Evolutionary conservation across 2,329 filamentous ascomycete species (phyloP), one percentile per base, ranked within the genome.

Genomic region (Neophaeococcomyces aloes): DNA sequence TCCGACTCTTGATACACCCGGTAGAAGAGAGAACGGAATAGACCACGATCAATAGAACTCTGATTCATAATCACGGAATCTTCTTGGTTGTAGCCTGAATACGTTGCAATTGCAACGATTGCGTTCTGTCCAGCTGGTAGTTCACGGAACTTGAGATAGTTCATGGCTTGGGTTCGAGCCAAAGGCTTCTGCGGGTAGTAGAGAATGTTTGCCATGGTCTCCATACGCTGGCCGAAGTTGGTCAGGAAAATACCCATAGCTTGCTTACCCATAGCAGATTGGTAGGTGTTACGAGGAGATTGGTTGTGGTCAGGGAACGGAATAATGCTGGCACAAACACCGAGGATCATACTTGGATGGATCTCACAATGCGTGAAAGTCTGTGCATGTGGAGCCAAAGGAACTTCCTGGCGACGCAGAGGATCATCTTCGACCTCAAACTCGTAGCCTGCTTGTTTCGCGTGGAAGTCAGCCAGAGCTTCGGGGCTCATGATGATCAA

Each of bases 21-120:
- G 76, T 94, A 98, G 72, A 96, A 98, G 43, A 98, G 68, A 75
- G 87, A 95, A 59, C 93, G 79, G 81, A 98, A 98, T 3, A 98
- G 74, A 50, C 91, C 91, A 59, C 91, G 84, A 64, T 98, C 91
- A 58, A 98, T 96, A 65, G 87, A 94, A 68, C 87, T 95, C 69
- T 98, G 91, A 65, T 98, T 98, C 91, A 98, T 96, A 58, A 98
- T 94, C 54, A 98, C 89, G 54, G 91, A 98, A 79, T 98, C 91
- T 86, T 98, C 91, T 64, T 98, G 93, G 66, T 98, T 98, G 72
- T 98, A 98, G 48, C 91, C 91, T 43, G 88, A 94, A 67, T 98
- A 98, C 63, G 85, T 93, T 47, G 87, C 81, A 66, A 98, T 98
- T 31, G 91, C 93, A 10, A 98, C 91, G 56, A 98, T 98, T 15